phyloP scores from a whole-genome alignment of 2,329 filamentous ascomycete species.

The Penicillium sp. region DNA sequence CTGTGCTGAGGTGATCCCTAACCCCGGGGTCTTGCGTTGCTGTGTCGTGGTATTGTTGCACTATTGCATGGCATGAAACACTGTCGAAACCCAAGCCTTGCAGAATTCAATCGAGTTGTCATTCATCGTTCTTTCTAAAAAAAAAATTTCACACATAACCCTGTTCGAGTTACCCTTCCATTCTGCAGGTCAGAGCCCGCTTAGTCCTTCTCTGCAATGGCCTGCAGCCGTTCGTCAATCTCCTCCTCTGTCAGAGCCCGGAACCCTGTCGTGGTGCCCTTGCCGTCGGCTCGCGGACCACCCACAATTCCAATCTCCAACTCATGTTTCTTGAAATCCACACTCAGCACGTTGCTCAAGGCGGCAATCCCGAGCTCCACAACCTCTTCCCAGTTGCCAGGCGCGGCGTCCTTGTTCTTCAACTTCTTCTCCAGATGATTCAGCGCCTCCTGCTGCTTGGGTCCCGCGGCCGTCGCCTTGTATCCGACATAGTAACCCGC shows the following conservation, averaged over 20 bases:
- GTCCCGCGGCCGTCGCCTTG: constrained; percentile 94
- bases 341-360: constrained; percentile 90
- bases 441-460: constrained; percentile 97
- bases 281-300: constrained; percentile 74
- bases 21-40: too few relatives aligned
- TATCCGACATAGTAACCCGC: constrained; percentile 98
- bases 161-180: background rate
- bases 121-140: constrained; percentile 18
- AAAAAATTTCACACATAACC: background rate
- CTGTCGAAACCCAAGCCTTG: constrained; percentile 12
- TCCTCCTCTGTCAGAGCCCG: constrained; percentile 90
- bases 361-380: constrained; percentile 95
- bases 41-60: background rate
- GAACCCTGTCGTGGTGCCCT: constrained; percentile 74
- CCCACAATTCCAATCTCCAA: constrained; percentile 97
- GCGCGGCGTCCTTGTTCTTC: constrained; percentile 94
- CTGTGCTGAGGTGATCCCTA: background rate
- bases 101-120: constrained; percentile 15
- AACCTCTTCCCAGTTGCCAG: constrained; percentile 93
- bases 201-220: constrained; percentile 98
- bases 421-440: constrained; percentile 99
- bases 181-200: constrained; percentile 16
- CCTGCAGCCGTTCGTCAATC: constrained; percentile 96
- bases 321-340: constrained; percentile 99
- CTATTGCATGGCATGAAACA: constrained; percentile 8